Evolutionary conservation across 352 stramenopile species (phyloP), one percentile per base, ranked within the genome.

Genomic region (Globisporangium okanoganense): DNA sequence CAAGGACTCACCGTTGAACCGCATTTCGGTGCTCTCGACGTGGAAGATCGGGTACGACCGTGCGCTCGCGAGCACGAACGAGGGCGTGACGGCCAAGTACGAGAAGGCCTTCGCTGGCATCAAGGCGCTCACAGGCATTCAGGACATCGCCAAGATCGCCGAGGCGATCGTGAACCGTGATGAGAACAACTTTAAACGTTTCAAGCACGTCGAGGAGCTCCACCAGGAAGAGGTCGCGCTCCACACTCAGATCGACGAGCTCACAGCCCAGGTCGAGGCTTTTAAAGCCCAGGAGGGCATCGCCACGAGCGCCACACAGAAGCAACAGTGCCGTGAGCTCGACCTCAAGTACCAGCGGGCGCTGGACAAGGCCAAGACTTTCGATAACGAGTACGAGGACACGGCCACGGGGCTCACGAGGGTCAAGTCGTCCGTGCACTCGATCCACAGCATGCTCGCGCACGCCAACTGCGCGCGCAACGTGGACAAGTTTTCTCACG

Each of bases 1-100:
- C 35, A 18, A 20, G n/a, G 14, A 53, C 9, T 57, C 22, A 22
- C 61, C 76, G 5, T 61, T 90, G 10, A 72, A 78, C 53, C 79
- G 76, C 25, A 71, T 89, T 24, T 72, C 78, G 5, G 81, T 69
- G 22, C 55, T 87, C 18, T 90, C 83, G 10, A 75, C 76, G 5
- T 91, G 83, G 81, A 89, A 90, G 54, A 92, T 89, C 60, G 82
- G 77, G 1, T 79, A 88, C 22, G 80, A 92, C 57, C 73, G 75
- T 48, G 80, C 82, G 12, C 65, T 92, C 12, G 65, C 70, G 3
- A 72, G 66, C 9, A 73, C 72, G 16, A 78, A 65, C 18, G 82
- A 88, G 33, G 70, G 59, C 25, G 57, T 75, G 5, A 71, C 86
- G 1, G 31, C 71, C n/a, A 87, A 81, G 27, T 92, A 92, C 31